Evolutionary conservation across 2,329 filamentous ascomycete genomes (phyloP).

Genomic region (Madurella mycetomatis): DNA sequence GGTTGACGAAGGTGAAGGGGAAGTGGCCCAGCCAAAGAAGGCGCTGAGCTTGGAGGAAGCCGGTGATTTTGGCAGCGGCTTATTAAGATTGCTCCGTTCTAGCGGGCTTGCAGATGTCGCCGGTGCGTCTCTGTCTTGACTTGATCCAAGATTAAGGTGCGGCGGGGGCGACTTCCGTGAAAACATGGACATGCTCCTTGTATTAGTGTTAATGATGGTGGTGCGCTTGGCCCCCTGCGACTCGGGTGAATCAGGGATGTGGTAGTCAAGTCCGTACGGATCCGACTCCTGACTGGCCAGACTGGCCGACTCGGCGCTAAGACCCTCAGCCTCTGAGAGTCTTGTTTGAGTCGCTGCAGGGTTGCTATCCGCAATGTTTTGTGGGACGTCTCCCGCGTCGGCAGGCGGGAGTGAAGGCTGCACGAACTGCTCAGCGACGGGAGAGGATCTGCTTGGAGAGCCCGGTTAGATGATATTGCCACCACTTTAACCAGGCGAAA

Average conservation of each 20-base stretch:
- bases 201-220: constrained; percentile 35
- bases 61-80: constrained; percentile 53
- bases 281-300: constrained; percentile 30
- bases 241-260: constrained; percentile 18
- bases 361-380: constrained; percentile 39
- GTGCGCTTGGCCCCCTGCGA: constrained; percentile 23
- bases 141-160: constrained; percentile 46
- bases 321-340: constrained; percentile 42
- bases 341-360: constrained; percentile 43
- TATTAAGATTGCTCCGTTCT: constrained; percentile 41
- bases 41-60: constrained; percentile 45
- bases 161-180: constrained; percentile 48
- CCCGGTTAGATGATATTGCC: constrained; percentile 23
- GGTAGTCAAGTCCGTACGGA: constrained; percentile 29
- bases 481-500: constrained; percentile 21
- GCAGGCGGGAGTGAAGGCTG: constrained; percentile 17
- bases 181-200: constrained; percentile 43
- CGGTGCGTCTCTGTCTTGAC: constrained; percentile 30
- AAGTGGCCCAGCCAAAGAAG: constrained; percentile 50
- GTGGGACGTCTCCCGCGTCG: constrained; percentile 27
- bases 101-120: constrained; percentile 24
- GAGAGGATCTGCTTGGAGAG: constrained; percentile 23
- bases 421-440: constrained; percentile 19
- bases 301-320: constrained; percentile 39
- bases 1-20: constrained; percentile 41